Base-by-base conservation (phyloP, 1,284 basidiomycete species). In the Entoloma clypeatum region DNA sequence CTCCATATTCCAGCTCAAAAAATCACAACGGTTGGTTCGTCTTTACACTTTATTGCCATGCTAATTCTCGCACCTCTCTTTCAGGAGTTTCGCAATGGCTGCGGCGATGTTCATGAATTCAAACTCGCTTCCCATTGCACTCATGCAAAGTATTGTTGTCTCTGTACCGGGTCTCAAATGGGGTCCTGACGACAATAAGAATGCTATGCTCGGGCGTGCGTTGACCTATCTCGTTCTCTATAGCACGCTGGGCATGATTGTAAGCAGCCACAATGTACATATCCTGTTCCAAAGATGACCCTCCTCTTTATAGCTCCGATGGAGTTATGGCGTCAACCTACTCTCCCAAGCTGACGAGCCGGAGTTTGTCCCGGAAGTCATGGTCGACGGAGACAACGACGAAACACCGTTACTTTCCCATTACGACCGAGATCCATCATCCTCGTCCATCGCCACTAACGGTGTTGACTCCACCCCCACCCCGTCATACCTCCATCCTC, bases 231-330 rank as follows among this genome's bases (percentile, higher is more conserved):
- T 97, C 28, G 89, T 95, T 5, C 71, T 96, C 13, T 94, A 93
- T 61, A 92, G 88, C 45, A 96, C 93, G 0, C 73, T 97, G 29
- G 92, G 93, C 42, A 96, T 95, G 90, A 79, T 94, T 53, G 85
- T 88, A 56, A 49, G 81, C 74, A 2, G 21, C 32, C 19, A 23
- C 34, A 28, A 41, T 4, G 27, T 46, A 28, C 27, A 11, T n/a
- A n/a, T n/a, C 11, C 39, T 11, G 18, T 39, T 37, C 21, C 13
- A 9, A 7, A 24, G 25, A 33, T 38, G n/a, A 36, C 18, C 11
- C 27, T 44, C 13, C 28, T 16, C 28, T 45, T 23, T 27, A 17
- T 39, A 90, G 86, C 64, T 94, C n/a, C 83, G 91, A 16, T 94
- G 91, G 86, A 90, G 86, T 43, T 92, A 84, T 55, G 91, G 92